phyloP scores from a whole-genome alignment of 2,329 filamentous ascomycete genomes.

The Alternaria dauci region DNA sequence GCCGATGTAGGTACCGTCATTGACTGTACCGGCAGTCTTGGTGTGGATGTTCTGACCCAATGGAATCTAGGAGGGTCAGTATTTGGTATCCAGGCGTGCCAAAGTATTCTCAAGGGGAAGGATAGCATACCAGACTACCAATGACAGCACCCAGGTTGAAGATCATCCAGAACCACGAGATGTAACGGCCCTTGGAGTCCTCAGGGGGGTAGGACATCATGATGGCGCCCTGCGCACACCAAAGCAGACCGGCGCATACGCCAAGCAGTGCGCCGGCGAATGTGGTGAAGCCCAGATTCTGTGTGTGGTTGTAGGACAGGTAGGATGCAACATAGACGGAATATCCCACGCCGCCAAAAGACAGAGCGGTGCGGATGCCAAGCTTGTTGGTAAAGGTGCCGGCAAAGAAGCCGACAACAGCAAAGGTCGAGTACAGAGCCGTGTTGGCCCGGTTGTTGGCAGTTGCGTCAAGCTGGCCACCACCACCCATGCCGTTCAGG shows the following conservation, averaged over 20 bases:
- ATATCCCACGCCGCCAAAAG: constrained; percentile 79
- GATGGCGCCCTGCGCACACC: constrained; percentile 83
- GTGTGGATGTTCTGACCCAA: constrained; percentile 75
- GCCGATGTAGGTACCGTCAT: constrained; percentile 84
- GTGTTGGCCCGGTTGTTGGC: constrained; percentile 73
- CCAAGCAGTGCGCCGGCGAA: constrained; percentile 81
- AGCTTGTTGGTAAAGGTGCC: constrained; percentile 79
- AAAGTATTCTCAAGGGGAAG: constrained; percentile 44
- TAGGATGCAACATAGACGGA: constrained; percentile 76
- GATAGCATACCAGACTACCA: constrained; percentile 70
- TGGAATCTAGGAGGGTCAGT: constrained; percentile 64
- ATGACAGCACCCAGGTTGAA: constrained; percentile 93
- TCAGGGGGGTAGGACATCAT: constrained; percentile 92
- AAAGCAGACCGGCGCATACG: constrained; percentile 79
- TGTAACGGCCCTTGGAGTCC: constrained; percentile 83
- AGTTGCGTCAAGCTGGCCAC: constrained; percentile 57
- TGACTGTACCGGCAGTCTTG: constrained; percentile 61
- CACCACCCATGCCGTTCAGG: constrained; percentile 60
- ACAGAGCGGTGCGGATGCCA: constrained; percentile 72
- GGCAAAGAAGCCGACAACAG: constrained; percentile 69
- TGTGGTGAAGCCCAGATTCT: constrained; percentile 74
- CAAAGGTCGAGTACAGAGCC: constrained; percentile 77
- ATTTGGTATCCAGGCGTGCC: background rate
- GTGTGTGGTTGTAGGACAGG: constrained; percentile 73
- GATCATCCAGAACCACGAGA: constrained; percentile 92